Conservation (phyloP, 345 rosid species). For the Euphorbia peplus region DNA sequence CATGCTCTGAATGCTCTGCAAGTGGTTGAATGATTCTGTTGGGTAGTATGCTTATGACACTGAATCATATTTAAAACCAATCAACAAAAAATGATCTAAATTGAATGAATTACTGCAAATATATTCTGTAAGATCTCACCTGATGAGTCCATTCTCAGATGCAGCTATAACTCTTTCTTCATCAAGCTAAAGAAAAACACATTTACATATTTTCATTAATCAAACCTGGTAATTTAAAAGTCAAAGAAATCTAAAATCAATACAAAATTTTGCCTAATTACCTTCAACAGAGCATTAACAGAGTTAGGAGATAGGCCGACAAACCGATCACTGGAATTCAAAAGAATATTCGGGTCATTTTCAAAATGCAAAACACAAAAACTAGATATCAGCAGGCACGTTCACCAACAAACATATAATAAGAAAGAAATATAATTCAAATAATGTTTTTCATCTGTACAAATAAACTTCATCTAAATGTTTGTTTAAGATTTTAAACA, state of each 20-base stretch:
- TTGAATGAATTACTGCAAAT: neutral
- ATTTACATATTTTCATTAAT: conserved; percentile 14
- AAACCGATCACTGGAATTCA: conserved; percentile 78
- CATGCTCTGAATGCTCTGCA: conserved; percentile 88
- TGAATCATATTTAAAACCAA: conserved; percentile 21
- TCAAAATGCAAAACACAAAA: conserved; percentile 4
- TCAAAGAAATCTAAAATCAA: conserved; percentile 11
- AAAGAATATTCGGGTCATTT: conserved; percentile 15
- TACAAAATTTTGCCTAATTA: conserved; percentile 21
- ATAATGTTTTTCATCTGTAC: no score
- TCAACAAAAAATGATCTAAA: neutral
- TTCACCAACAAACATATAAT: no score
- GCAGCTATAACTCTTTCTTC: conserved; percentile 83
- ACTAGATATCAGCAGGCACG: conserved; percentile 5
- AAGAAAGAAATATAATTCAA: no score
- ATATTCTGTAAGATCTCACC: conserved; percentile 32
- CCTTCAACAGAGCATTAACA: conserved; percentile 77
- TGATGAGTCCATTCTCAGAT: conserved; percentile 84
- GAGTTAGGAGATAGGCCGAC: conserved; percentile 78
- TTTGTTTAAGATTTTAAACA: no score
- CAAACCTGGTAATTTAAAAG: neutral
- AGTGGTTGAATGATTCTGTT: conserved; percentile 86
- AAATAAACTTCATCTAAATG: no score
- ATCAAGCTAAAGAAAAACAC: conserved; percentile 63
- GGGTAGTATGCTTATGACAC: conserved; percentile 85